phyloP scores from a whole-genome alignment of 495 filamentous ascomycete species.

The Talaromyces adpressus region DNA sequence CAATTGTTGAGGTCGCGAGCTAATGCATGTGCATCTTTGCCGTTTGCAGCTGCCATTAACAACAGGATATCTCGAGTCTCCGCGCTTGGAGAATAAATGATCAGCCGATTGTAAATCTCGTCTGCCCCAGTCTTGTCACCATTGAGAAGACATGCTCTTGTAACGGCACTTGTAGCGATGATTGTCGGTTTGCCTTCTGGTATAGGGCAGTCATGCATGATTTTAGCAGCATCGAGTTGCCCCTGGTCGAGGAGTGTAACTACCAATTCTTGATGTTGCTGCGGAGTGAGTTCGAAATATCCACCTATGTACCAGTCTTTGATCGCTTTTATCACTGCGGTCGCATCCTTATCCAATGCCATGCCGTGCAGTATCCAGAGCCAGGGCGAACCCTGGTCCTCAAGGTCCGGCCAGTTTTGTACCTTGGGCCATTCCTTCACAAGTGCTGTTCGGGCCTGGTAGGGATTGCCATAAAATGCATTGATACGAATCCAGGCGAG shows the following conservation, averaged over 20 bases:
- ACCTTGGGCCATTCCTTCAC: constrained; percentile 35
- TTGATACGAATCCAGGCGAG: constrained; percentile 46
- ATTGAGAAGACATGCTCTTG: constrained; percentile 51
- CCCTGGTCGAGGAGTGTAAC: constrained; percentile 30
- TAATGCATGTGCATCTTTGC: constrained; percentile 62
- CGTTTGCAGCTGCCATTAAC: constrained; percentile 68
- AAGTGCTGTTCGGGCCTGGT: constrained; percentile 48
- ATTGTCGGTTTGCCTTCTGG: constrained; percentile 31
- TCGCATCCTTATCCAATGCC: constrained; percentile 51
- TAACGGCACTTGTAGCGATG: constrained; percentile 39
- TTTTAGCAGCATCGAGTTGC: constrained; percentile 28
- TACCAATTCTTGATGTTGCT: constrained; percentile 27
- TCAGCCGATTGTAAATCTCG: constrained; percentile 54
- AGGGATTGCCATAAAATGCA: constrained; percentile 49
- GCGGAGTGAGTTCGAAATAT: neutral
- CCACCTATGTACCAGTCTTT: neutral
- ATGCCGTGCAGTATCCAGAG: constrained; percentile 57
- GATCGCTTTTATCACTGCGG: constrained; percentile 23
- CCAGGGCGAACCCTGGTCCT: constrained; percentile 43
- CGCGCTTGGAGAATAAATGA: constrained; percentile 34
- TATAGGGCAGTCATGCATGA: constrained; percentile 52
- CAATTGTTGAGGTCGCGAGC: constrained; percentile 54
- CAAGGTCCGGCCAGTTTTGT: constrained; percentile 9
- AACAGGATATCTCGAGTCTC: constrained; percentile 61
- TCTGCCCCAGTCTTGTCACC: constrained; percentile 57